Base-by-base conservation (phyloP, 2,329 filamentous ascomycete species). In the Reticulascus tulasneorum region DNA sequence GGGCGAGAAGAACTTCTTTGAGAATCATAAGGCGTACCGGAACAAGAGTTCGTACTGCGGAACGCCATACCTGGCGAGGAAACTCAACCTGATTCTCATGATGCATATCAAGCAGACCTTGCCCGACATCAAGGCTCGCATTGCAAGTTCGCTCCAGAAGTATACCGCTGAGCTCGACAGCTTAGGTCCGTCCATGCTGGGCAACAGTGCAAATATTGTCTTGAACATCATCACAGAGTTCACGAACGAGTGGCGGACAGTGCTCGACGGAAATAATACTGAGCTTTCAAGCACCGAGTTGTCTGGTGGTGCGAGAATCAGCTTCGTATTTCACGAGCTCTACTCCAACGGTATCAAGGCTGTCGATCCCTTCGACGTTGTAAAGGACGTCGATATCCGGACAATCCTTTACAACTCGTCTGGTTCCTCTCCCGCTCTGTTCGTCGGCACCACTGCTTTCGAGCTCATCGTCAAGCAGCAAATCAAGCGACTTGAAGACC, bases 91-190 rank as follows among this genome's bases (percentile, higher is more conserved):
- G 54, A 97, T 98, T 57, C 77, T 98, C 51, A 97, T 98, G 91
- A 98, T 98, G 93, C 93, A 98, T 71, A 98, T 98, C 73, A 98
- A 98, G 69, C 91, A 98, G 70, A 98, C 93, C 2, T 77, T 98
- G 11, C 93, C 93, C 25, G 93, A 98, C 58, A 98, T 98, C 73
- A 98, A 98, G 70, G 88, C 86, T 11, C 85, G 94, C 46, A 98
- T 98, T 52, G 79, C 86, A n/a, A 85, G 86, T 49, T 96, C 91
- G 11, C 72, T 98, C 42, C 84, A 90, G 58, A 98, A 98, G 61
- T 98, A 98, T 64, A 73, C 78, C 5, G 66, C 79, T 26, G 93
- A 98, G 63, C 75, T 98, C 16, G 71, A 79, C 38, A 80, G 82
- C 44, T 75, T 98, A 10, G 93, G 94, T 16, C 91, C 94, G 46